Evolutionary conservation across 1,284 basidiomycete genomes (phyloP).

Genomic region (Phlebopus sp.): DNA sequence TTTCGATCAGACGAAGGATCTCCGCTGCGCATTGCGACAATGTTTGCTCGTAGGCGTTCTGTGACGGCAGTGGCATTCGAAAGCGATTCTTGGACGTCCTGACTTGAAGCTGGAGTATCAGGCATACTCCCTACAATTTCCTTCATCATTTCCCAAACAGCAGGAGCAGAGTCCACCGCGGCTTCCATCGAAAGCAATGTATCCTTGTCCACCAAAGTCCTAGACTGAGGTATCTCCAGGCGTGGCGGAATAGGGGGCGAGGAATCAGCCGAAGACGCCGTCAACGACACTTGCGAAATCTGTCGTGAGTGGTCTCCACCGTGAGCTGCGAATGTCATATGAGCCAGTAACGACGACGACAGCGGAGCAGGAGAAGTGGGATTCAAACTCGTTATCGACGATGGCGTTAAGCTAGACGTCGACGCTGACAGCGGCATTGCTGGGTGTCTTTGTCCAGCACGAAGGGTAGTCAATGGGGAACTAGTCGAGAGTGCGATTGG

Average conservation of each 20-base stretch:
- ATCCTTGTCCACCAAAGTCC: constrained; percentile 63
- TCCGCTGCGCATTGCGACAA: constrained; percentile 50
- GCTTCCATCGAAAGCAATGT: constrained; percentile 64
- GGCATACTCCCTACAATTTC: constrained; percentile 44
- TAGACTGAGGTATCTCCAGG: constrained; percentile 48
- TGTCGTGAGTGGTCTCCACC: constrained; percentile 49
- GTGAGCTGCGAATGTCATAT: constrained; percentile 14
- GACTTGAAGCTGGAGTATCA: constrained; percentile 39
- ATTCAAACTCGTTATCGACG: constrained; percentile 5
- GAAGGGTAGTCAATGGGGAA: constrained; percentile 42
- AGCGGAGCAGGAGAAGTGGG: constrained; percentile 11
- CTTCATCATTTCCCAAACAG: constrained; percentile 71
- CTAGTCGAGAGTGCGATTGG: constrained; percentile 34
- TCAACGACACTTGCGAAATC: constrained; percentile 54
- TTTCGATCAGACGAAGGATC: constrained; percentile 49
- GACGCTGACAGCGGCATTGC: constrained; percentile 25
- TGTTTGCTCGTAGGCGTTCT: constrained; percentile 50
- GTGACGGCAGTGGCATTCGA: constrained; percentile 58
- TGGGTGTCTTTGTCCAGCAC: constrained; percentile 45
- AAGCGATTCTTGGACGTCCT: constrained; percentile 49
- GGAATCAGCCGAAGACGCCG: constrained; percentile 41
- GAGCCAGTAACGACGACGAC: constrained; percentile 16
- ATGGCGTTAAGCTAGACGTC: constrained; percentile 16
- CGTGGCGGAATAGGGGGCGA: constrained; percentile 38
- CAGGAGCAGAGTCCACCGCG: constrained; percentile 68